Base-by-base conservation (phyloP, 257 asterid genomes). In the Voacanga thouarsii region DNA sequence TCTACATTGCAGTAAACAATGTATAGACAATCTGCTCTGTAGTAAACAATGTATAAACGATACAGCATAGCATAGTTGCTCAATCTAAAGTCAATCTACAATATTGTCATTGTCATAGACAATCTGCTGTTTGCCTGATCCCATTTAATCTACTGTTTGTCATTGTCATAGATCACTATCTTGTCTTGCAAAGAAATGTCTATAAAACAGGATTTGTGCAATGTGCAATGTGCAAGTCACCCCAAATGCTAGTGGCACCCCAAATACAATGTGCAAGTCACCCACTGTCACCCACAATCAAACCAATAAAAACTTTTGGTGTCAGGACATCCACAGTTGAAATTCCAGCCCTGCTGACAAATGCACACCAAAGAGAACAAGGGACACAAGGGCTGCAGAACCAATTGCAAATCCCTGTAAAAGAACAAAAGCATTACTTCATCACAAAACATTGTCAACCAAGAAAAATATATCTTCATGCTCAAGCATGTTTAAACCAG, bases 371-470 rank as follows among this genome's bases (percentile, higher is more conserved):
- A 92, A 92, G 79, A 92, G 93, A 39, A 95, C 93, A 39, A 92
- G 92, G 77, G 97, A 92, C 37, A 92, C 97, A 2, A 90, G 92
- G 44, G 97, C 97, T 75, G 97, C 97, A 61, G 97, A 92, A 41
- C 97, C 97, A 49, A 92, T 89, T 18, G 97, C 97, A 84, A 90
- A 92, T 63, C 97, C 97, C 97, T 92, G 44, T 37, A 51, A 26
- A 49, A 45, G 30, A 30, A 23, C 28, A 23, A 21, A 3, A 61
- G 57, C 21, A 24, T n/a, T 61, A 61, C 68, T n/a, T 30, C 2
- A 37, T 19, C 12, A 21, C 19, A 69, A 71, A 71, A 44, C 6
- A 15, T 43, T 39, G 39, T 21, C 39, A 39, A 41, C 26, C 50
- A 45, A 71, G 75, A 71, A 71, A 41, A 33, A 4, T 30, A 67